These are phyloP conservation scores for Starmera dryadoides DNA, from an alignment of 805 yeast genomes.

Conservation along the genomic window DNA sequence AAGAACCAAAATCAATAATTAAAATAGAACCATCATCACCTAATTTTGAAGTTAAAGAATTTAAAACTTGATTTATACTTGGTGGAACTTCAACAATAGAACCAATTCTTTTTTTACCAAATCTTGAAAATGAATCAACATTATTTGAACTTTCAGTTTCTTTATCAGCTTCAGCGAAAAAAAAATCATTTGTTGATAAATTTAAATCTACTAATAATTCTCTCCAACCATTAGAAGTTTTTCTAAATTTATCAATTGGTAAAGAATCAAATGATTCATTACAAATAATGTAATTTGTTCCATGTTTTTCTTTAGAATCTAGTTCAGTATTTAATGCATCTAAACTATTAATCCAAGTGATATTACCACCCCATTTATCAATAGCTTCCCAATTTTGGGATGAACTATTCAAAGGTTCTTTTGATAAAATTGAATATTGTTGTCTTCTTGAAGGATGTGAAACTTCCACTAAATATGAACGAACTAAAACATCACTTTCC, in stretches of 20 bases:
- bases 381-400: constrained; percentile 10
- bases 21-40: constrained; percentile 53
- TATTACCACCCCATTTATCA: constrained; percentile 38
- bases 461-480: constrained; percentile 58
- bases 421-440: constrained; percentile 48
- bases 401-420: constrained; percentile 8
- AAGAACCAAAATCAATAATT: constrained; percentile 73
- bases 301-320: constrained; percentile 41
- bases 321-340: neutral
- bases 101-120: constrained; percentile 42
- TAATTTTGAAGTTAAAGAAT: constrained; percentile 37
- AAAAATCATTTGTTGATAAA: constrained; percentile 30
- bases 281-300: constrained; percentile 63
- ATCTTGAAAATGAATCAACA: constrained; percentile 46
- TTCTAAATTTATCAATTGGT: constrained; percentile 65
- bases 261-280: constrained; percentile 87
- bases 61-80: constrained; percentile 54
- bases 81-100: constrained; percentile 69
- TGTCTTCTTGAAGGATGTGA: constrained; percentile 53
- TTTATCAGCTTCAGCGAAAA: constrained; percentile 46
- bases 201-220: constrained; percentile 61
- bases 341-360: constrained; percentile 39
- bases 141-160: constrained; percentile 58
- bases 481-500: constrained; percentile 26
- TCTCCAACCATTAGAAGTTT: constrained; percentile 67